phyloP scores from a whole-genome alignment of 345 rosid species.

The Citrus cavaleriei region DNA sequence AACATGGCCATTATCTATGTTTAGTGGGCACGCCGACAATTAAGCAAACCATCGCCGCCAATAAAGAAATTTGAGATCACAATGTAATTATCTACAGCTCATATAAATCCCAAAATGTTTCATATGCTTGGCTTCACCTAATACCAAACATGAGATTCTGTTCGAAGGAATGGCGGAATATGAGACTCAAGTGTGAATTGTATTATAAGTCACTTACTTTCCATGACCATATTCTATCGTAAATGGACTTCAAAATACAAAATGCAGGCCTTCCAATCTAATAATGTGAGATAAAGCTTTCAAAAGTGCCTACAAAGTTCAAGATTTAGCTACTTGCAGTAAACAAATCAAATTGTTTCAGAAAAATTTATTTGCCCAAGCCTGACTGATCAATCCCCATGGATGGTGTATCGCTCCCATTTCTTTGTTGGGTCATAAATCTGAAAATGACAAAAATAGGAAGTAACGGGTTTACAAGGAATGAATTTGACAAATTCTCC shows the following conservation, averaged over 20 bases:
- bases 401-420: constrained; percentile 97
- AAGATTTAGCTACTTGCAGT: not conserved
- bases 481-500: not conserved
- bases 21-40: no score
- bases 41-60: no score
- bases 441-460: constrained; percentile 25
- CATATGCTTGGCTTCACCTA: not conserved
- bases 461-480: not conserved
- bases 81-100: no score
- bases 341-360: not conserved
- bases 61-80: no score
- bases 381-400: constrained; percentile 59
- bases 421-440: constrained; percentile 86
- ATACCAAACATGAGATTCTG: not conserved
- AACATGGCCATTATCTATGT: no score
- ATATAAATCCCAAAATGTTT: no score
- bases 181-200: not conserved
- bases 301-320: not conserved
- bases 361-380: not conserved
- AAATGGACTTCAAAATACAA: not conserved
- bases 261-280: not conserved
- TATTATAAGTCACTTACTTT: not conserved
- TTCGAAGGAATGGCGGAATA: not conserved
- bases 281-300: not conserved
- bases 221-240: not conserved